These are phyloP conservation scores for Asclepias syriaca DNA, from an alignment of 257 asterid genomes.

Conservation along the genomic window DNA sequence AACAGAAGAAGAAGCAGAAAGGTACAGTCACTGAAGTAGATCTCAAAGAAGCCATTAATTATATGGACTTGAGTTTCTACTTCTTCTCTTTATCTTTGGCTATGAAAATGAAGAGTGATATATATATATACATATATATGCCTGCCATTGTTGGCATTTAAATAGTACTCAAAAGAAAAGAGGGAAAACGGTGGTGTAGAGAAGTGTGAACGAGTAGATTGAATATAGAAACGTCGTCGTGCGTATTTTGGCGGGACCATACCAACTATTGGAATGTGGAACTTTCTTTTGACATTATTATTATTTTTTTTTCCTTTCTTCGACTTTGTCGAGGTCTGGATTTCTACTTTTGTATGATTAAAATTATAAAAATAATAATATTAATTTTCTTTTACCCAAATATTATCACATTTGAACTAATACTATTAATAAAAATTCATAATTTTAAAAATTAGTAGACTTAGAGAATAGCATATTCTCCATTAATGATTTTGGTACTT, in stretches of 20 bases:
- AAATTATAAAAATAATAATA: too few relatives aligned
- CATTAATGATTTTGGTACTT: too few relatives aligned
- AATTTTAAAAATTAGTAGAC: too few relatives aligned
- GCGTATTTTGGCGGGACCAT: slow-evolving; percentile 4
- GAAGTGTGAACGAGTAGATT: slow-evolving; percentile 15
- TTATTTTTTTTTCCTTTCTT: not conserved
- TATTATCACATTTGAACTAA: too few relatives aligned
- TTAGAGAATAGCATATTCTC: too few relatives aligned
- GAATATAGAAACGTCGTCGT: not conserved
- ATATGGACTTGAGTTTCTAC: not conserved
- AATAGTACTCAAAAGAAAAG: not conserved
- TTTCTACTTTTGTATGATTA: too few relatives aligned
- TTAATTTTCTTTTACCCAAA: too few relatives aligned
- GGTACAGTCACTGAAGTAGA: not conserved
- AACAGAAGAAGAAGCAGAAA: not conserved
- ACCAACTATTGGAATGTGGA: not conserved
- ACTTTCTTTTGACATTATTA: slow-evolving; percentile 13
- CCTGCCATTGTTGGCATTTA: not conserved
- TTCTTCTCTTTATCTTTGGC: not conserved
- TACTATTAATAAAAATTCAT: too few relatives aligned
- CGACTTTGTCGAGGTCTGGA: too few relatives aligned
- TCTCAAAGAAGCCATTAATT: slow-evolving; percentile 1
- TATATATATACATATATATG: too few relatives aligned
- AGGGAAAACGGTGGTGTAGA: not conserved
- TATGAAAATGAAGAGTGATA: not conserved